Evolutionary conservation across 805 yeast species (phyloP).

Genomic region (Metschnikowia vanudenii): DNA sequence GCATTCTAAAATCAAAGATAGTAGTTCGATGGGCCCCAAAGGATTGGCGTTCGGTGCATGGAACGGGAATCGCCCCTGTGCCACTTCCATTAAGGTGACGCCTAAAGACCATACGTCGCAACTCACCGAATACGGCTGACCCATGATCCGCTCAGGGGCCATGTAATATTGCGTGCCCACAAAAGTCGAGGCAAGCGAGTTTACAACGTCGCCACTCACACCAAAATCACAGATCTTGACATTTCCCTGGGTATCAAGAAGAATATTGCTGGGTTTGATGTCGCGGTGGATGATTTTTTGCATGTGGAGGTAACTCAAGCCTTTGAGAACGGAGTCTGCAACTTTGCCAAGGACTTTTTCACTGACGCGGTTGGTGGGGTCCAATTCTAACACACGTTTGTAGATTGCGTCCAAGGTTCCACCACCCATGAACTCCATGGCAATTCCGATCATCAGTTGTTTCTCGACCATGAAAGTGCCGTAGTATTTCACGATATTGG

Average conservation of each 20-base stretch:
- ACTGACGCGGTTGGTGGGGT: conserved; percentile 78
- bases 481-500: conserved; percentile 85
- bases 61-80: conserved; percentile 88
- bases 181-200: conserved; percentile 92
- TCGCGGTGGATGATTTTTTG: conserved; percentile 91
- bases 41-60: conserved; percentile 30
- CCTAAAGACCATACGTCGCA: conserved; percentile 98
- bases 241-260: conserved; percentile 71
- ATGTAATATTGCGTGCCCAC: conserved; percentile 97
- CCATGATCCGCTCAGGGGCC: conserved; percentile 98
- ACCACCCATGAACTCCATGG: conserved; percentile 98
- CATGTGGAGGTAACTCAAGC: conserved; percentile 84
- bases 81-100: conserved; percentile 86
- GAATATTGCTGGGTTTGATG: conserved; percentile 91
- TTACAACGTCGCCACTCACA: conserved; percentile 94
- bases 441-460: conserved; percentile 80
- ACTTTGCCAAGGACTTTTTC: conserved; percentile 91
- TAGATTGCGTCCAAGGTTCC: conserved; percentile 88
- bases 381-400: conserved; percentile 62
- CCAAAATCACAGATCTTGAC: conserved; percentile 97
- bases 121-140: conserved; percentile 91
- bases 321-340: conserved; percentile 81
- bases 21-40: conserved; percentile 75
- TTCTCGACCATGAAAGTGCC: conserved; percentile 84
- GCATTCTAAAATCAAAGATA: conserved; percentile 76